Evolutionary conservation across 306 rosid species (phyloP).

Genomic region (Vachellia collinsii): DNA sequence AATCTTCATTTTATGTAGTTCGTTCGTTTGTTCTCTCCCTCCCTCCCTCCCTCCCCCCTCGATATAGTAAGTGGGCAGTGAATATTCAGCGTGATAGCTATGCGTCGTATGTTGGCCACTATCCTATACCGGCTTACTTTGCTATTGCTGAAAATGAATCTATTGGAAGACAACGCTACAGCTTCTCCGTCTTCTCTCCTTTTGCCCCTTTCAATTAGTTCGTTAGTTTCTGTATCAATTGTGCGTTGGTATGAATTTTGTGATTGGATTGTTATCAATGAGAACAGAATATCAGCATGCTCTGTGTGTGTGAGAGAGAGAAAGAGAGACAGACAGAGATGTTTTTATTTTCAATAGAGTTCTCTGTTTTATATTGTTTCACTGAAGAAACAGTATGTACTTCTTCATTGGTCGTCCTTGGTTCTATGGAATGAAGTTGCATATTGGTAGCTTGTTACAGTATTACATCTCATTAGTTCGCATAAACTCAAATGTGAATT

Average conservation of each 20-base stretch:
- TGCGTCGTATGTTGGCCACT: conserved; percentile 91
- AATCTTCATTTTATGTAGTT: background rate
- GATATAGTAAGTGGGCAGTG: conserved; percentile 89
- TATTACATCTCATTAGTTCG: background rate
- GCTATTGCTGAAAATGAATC: conserved; percentile 95
- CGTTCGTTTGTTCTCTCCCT: background rate
- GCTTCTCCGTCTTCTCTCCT: conserved; percentile 34
- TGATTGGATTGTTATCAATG: background rate
- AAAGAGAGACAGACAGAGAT: no score
- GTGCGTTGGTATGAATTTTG: conserved; percentile 8
- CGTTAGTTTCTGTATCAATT: background rate
- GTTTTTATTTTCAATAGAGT: background rate
- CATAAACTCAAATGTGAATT: background rate
- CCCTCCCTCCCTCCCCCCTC: background rate
- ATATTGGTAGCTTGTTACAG: background rate
- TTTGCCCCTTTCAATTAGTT: background rate
- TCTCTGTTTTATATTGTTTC: background rate
- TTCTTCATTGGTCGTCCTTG: background rate
- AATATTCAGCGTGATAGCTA: conserved; percentile 97
- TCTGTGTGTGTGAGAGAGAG: background rate
- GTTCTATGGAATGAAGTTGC: background rate
- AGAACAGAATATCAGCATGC: background rate
- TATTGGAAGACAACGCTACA: conserved; percentile 90
- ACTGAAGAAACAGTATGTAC: background rate
- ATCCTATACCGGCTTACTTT: conserved; percentile 75